Conservation (phyloP, 345 rosid species). For the Populus deltoides region DNA sequence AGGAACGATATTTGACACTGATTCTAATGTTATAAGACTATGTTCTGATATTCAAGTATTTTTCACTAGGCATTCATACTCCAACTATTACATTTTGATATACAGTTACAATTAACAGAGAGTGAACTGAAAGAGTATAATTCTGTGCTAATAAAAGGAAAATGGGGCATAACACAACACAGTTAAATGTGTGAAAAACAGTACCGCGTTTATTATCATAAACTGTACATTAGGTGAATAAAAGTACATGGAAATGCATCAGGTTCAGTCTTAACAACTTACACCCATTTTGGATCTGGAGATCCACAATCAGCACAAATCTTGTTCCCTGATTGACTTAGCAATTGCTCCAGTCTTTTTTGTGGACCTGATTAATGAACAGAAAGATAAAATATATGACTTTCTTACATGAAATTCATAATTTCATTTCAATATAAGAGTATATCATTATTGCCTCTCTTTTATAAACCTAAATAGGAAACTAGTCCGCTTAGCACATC, state of each 20-base stretch:
- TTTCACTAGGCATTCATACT: no score
- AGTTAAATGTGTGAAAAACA: no score
- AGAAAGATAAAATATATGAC: not conserved
- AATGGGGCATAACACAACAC: no score
- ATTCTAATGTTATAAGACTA: not conserved
- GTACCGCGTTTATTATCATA: not conserved
- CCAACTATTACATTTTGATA: no score
- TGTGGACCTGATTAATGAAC: constrained; percentile 43
- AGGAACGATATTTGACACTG: not conserved
- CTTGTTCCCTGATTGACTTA: constrained; percentile 52
- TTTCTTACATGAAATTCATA: not conserved
- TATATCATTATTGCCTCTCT: no score
- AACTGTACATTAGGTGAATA: not conserved
- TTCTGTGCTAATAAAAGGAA: no score
- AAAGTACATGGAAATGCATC: not conserved
- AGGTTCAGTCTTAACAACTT: constrained; percentile 30
- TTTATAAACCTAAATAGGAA: not conserved
- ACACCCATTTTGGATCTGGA: constrained; percentile 98
- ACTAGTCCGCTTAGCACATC: not conserved
- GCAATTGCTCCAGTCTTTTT: constrained; percentile 52
- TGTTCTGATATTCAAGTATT: not conserved
- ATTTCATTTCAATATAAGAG: not conserved
- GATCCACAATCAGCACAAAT: constrained; percentile 93
- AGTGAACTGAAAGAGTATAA: no score
- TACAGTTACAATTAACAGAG: no score